Evolutionary conservation across 164 flowering plant genomes (phyloP).

Genomic region (Vitis vinifera): ASM3070453v1 NC_081811.1:30435501-30436000

Average conservation of each 20-base stretch:
- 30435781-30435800: too few species aligned
- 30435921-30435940: not conserved
- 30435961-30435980: not conserved
- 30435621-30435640: constrained; percentile 96
- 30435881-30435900: too few species aligned
- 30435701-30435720: not conserved
- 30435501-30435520: constrained; percentile 3
- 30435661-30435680: not conserved
- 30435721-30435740: not conserved
- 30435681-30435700: not conserved
- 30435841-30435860: not conserved
- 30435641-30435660: constrained; percentile 38
- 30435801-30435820: not conserved
- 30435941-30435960: not conserved
- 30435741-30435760: not conserved
- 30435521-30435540: constrained; percentile 36
- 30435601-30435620: constrained; percentile 73
- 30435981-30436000: not conserved
- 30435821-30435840: not conserved
- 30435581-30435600: constrained; percentile 73
- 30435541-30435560: constrained; percentile 92
- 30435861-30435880: not conserved
- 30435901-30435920: not conserved
- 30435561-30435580: constrained; percentile 81
- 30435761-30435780: too few species aligned